Evolutionary conservation across 352 stramenopile genomes (phyloP).

Genomic region (Halophytophthora polymorphica): DNA sequence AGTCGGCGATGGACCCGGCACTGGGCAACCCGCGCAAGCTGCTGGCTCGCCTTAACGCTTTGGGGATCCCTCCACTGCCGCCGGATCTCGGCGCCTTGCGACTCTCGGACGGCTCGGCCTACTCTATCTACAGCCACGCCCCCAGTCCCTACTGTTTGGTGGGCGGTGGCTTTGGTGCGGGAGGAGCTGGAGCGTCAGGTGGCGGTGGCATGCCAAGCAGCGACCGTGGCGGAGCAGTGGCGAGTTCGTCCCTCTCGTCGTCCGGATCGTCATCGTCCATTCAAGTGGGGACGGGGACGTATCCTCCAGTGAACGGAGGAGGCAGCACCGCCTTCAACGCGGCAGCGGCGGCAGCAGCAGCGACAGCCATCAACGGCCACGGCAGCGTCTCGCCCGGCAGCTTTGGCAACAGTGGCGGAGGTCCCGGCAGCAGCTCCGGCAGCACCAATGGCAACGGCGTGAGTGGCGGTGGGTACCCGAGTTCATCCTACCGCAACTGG

Average conservation of each 20-base stretch:
- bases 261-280: slow-evolving; percentile 23
- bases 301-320: slow-evolving; percentile 20
- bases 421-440: slow-evolving; percentile 23
- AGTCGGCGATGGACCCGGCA: slow-evolving; percentile 79
- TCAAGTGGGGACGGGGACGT: slow-evolving; percentile 24
- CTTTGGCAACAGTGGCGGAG: slow-evolving; percentile 21
- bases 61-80: slow-evolving; percentile 91
- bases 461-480: slow-evolving; percentile 33
- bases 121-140: slow-evolving; percentile 79
- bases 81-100: slow-evolving; percentile 86
- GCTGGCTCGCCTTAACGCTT: slow-evolving; percentile 85
- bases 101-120: slow-evolving; percentile 55
- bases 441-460: slow-evolving; percentile 21
- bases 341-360: slow-evolving; percentile 15
- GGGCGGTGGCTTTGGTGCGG: slow-evolving; percentile 11
- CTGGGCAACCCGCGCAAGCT: slow-evolving; percentile 83
- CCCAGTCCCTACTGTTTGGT: slow-evolving; percentile 57
- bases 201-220: too few relatives aligned
- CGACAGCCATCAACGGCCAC: slow-evolving; percentile 30
- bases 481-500: slow-evolving; percentile 72
- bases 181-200: slow-evolving; percentile 17
- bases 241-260: slow-evolving; percentile 3
- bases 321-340: slow-evolving; percentile 19
- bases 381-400: slow-evolving; percentile 24
- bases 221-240: slow-evolving; percentile 27